These are phyloP conservation scores for Colletotrichum cereale DNA, from an alignment of 2,329 filamentous ascomycete species.

Conservation along the genomic window DNA sequence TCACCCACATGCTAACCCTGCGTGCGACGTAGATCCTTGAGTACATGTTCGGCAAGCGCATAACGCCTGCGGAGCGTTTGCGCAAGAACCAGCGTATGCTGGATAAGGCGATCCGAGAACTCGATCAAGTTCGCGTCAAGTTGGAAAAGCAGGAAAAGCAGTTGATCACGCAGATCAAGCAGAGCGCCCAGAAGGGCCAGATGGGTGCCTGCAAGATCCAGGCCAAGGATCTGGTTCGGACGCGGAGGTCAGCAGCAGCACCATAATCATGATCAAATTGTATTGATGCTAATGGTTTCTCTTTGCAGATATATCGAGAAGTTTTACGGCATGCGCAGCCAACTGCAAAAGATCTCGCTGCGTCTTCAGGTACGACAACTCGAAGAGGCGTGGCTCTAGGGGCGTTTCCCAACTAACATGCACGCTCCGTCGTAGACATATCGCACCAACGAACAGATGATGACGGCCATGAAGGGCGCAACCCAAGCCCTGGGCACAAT, in stretches of 20 bases:
- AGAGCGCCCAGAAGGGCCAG: conserved; percentile 97
- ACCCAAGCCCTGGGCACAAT: conserved; percentile 94
- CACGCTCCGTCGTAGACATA: conserved; percentile 75
- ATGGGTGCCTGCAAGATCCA: conserved; percentile 99
- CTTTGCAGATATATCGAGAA: conserved; percentile 87
- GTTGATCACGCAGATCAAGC: conserved; percentile 94
- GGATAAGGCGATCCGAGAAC: conserved; percentile 96
- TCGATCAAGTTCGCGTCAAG: conserved; percentile 95
- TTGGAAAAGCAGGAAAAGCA: conserved; percentile 99
- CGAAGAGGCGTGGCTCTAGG: background rate
- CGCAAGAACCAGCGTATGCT: conserved; percentile 96
- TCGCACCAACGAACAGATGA: conserved; percentile 99
- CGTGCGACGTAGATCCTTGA: conserved; percentile 82
- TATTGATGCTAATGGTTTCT: background rate
- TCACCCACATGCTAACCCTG: conserved; percentile 38
- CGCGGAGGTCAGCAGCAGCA: conserved; percentile 72
- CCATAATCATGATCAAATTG: background rate
- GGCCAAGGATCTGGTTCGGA: conserved; percentile 95
- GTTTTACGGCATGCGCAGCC: conserved; percentile 98
- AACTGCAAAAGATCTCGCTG: conserved; percentile 94
- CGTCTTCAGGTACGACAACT: conserved; percentile 81
- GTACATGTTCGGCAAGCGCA: conserved; percentile 99
- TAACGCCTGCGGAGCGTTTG: conserved; percentile 93
- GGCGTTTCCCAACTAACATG: conserved; percentile 7
- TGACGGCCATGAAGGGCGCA: conserved; percentile 99